These are phyloP conservation scores for Zymoseptoria ardabiliae DNA, from an alignment of 2,329 filamentous ascomycete species.

Conservation along the genomic window DNA sequence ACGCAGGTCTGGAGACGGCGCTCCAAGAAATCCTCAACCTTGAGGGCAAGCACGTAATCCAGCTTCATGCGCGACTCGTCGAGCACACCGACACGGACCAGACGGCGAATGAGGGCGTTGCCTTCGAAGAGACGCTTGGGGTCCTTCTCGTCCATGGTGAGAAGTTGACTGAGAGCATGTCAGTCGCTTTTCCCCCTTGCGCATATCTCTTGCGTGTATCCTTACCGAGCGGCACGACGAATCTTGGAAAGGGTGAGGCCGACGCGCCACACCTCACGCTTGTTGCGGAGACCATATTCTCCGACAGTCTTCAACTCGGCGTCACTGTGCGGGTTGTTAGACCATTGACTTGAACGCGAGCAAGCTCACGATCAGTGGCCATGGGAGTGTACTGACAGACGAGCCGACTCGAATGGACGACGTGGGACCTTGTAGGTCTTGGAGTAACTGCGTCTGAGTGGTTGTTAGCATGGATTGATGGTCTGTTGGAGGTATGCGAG, in stretches of 20 bases:
- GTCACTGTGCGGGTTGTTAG: conserved; percentile 72
- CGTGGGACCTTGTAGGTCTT: conserved; percentile 99
- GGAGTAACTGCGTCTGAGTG: conserved; percentile 63
- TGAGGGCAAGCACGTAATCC: conserved; percentile 98
- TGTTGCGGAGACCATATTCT: conserved; percentile 99
- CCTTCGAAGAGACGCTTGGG: conserved; percentile 99
- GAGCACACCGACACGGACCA: conserved; percentile 98
- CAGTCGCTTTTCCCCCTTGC: conserved; percentile 5
- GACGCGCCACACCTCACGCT: conserved; percentile 99
- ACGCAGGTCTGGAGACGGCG: conserved; percentile 99
- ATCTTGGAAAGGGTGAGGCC: conserved; percentile 99
- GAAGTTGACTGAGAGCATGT: conserved; percentile 71
- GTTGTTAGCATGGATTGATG: conserved; percentile 13
- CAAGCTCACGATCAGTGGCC: conserved; percentile 99
- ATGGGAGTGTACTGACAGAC: conserved; percentile 84
- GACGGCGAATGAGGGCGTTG: conserved; percentile 99
- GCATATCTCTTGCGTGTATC: not conserved
- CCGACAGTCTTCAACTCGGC: conserved; percentile 99
- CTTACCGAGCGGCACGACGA: conserved; percentile 99
- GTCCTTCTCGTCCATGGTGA: conserved; percentile 99
- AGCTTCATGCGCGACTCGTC: conserved; percentile 99
- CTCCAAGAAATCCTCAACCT: conserved; percentile 99
- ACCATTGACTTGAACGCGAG: conserved; percentile 89
- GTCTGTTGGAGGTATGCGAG: not conserved
- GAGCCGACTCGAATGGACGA: conserved; percentile 98